Percentiles rank a stretch among this genome's conserved stretches.
Evolutionary conservation across 495 filamentous ascomycete genomes (phyloP).

Genomic region (Tuber magnatum): DNA sequence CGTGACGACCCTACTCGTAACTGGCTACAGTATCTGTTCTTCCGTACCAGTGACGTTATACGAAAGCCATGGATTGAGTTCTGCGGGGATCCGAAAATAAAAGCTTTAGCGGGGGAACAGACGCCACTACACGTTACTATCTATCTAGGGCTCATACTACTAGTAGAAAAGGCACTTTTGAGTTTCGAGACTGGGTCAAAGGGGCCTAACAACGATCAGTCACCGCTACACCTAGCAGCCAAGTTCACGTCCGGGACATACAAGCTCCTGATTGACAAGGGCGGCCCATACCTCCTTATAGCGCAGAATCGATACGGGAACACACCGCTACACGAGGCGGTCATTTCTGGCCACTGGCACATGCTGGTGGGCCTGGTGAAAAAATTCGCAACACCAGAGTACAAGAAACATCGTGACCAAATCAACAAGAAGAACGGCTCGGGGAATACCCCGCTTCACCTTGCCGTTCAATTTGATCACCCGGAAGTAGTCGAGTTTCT

Average conservation of each 20-base stretch:
- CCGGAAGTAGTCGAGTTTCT: background rate
- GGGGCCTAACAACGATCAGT: background rate
- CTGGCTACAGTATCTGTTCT: background rate
- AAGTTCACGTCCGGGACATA: background rate
- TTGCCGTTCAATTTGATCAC: background rate
- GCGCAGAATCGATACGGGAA: background rate
- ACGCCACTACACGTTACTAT: background rate
- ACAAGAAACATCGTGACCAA: background rate
- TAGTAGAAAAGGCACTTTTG: background rate
- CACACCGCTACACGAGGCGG: background rate
- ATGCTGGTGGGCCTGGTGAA: background rate
- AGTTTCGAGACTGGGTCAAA: accelerated
- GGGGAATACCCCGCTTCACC: background rate
- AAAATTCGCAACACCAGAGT: background rate
- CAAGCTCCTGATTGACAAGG: background rate
- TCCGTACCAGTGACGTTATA: background rate
- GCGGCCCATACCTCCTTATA: background rate
- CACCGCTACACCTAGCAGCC: background rate
- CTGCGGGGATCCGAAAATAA: background rate
- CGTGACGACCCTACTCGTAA: background rate
- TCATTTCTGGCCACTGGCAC: background rate
- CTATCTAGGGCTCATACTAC: background rate
- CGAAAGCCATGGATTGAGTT: background rate
- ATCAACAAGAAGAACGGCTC: background rate
- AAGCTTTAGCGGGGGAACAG: background rate